Base-by-base conservation (phyloP, 2,329 filamentous ascomycete species). In the Zymoseptoria brevis region DNA sequence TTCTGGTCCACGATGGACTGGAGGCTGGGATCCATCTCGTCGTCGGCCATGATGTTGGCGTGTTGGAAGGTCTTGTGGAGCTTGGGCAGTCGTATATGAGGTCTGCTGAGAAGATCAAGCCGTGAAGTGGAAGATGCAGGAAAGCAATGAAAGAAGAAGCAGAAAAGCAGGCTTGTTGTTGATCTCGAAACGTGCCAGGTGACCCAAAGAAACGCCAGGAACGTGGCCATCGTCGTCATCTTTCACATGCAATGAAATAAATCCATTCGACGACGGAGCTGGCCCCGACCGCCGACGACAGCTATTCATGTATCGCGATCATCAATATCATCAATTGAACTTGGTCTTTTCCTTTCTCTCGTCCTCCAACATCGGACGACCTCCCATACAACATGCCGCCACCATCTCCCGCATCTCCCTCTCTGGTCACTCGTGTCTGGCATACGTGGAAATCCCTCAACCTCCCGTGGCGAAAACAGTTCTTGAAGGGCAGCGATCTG, bases 1-100 rank as follows among this genome's bases (percentile, higher is more conserved):
- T 91, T 90, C 77, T 99, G 94, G 80, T 96, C 90, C 70, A 99
- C 85, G 72, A 99, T 91, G 65, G 89, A 89, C 79, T 96, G 89
- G 71, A 99, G 89, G 56, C 89, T 90, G 53, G 94, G 92, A 79
- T 96, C 92, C 79, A 97, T 86, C 69, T 84, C 80, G 71, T 88
- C 87, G 76, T 89, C 87, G 60, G 74, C 75, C 76, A 79, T 79
- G 35, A 56, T 72, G 59, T 29, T 8, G 19, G 48, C 5, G 55
- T 41, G 16, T 16, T 16, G 35, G 21, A 35, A n/a, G 19, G 48
- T 56, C 29, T 56, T 35, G 53, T 24, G 9, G 29, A 19, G 16
- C 30, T 45, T 45, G 22, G 22, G 22, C n/a, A 48, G 52, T 21
- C 8, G 58, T 35, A 29, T 52, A 19, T 19, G 45, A 45, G 29